Evolutionary conservation across 2,329 filamentous ascomycete genomes (phyloP), one percentile per base, ranked within the genome.

Genomic region (Purpureocillium takamizusanense): DNA sequence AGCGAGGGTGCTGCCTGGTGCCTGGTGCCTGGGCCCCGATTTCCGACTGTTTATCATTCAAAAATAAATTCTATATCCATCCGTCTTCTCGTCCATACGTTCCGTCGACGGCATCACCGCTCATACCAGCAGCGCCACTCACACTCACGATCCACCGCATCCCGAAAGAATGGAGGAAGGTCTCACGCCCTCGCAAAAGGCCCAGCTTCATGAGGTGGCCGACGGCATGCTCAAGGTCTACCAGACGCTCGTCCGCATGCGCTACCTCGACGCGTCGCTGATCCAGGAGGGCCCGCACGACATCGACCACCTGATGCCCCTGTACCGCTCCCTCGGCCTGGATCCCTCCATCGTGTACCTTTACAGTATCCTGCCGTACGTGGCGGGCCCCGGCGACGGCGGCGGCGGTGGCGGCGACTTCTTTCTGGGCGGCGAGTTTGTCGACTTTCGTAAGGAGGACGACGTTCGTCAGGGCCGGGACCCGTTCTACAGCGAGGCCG

Each of bases 241-340:
- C 17, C 35, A 11, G 8, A 36, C 35, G 2, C 16, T 36, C 15
- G 35, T 15, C 7, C 35, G 28, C n/a, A 36, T 36, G 35, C 17
- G 17, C 15, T 36, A 36, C 17, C 35, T 36, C 15, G 28, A 4
- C 84, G 84, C 43, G 6, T 25, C 21, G 6, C 83, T 70, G 28
- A 86, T 72, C 74, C 81, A 44, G 39, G 31, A 35, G 4, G 21
- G 21, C 5, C 30, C 30, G 7, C 30, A 31, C 15, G 30, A 31
- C 15, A 16, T 86, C 35, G 29, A 39, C 15, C 6, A 6, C 6
- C 37, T 39, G 15, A 6, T 39, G 7, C 37, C 37, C 8, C 16
- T 39, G 13, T 34, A 39, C 16, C 13, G 25, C n/a, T 25, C 8
- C n/a, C 31, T 31, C 15, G 37, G 40, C 15, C 15, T 51, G 12